Percentiles rank a stretch among this genome's conserved stretches.
These are phyloP conservation scores for Pyrus bretschneideri DNA, from an alignment of 306 rosid species.

Conservation along the genomic window DNA sequence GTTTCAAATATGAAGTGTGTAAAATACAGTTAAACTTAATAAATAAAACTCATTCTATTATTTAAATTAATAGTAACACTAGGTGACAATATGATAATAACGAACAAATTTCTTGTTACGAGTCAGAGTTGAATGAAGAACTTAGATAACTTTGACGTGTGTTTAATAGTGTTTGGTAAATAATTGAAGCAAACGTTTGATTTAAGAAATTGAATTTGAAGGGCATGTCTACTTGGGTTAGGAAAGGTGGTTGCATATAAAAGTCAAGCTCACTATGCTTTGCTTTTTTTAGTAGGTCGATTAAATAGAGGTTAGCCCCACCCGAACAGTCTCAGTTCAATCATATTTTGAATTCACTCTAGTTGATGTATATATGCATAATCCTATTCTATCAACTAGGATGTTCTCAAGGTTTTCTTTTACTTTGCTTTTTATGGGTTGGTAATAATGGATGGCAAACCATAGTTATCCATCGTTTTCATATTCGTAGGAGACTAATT, in stretches of 20 bases:
- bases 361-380: neutral
- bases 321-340: neutral
- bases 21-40: no score
- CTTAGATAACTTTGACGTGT: neutral
- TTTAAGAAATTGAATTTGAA: neutral
- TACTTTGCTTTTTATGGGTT: no score
- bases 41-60: neutral
- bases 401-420: no score
- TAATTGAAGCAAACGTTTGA: neutral
- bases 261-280: neutral
- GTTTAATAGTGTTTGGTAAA: neutral
- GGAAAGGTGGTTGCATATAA: neutral
- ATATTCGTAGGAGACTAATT: no score
- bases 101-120: neutral
- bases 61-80: neutral
- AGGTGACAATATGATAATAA: neutral
- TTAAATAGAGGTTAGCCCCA: neutral
- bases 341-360: neutral
- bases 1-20: no score
- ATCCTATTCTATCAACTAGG: neutral
- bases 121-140: neutral
- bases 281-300: neutral
- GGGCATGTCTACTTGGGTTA: neutral
- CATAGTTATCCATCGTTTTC: accelerated
- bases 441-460: no score